Base-by-base conservation (phyloP, 2,329 filamentous ascomycete genomes). In the Pleurostoma richardsiae region DNA sequence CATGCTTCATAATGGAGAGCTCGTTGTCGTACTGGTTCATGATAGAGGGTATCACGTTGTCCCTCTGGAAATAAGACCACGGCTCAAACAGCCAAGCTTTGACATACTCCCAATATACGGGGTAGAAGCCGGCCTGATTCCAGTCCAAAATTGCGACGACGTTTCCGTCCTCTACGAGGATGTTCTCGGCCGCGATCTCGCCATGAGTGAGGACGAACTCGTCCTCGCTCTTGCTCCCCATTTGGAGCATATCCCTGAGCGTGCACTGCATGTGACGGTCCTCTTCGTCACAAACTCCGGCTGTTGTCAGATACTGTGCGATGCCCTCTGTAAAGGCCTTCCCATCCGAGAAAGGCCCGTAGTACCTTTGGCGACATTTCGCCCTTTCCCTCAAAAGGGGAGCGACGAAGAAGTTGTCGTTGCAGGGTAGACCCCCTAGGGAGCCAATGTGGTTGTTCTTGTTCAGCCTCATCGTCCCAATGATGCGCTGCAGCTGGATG, bases 51-150 rank as follows among this genome's bases (percentile, higher is more conserved):
- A 36, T 36, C 8, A 36, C n/a, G 33, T 36, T 8, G 33, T 36
- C 33, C 33, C 8, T n/a, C n/a, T 36, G 33, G 33, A 8, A 36
- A 36, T n/a, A 36, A n/a, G 8, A 8, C n/a, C n/a, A 8, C 8
- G 8, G n/a, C n/a, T 36, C 8, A 8, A 8, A 36, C 8, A 36
- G n/a, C 8, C n/a, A n/a, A 8, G 33, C 33, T n/a, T 36, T 36
- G 33, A 36, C 33, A 36, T 65, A 65, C 40, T 66, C 64, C 63
- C 63, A 75, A 43, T 66, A 68, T n/a, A 61, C 57, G 2, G 70
- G 71, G 53, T 70, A 74, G 70, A 68, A 76, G 2, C 71, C 71
- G 27, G 67, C 60, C 30, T 64, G 60, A 52, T 76, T 72, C 72
- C 72, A 76, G 52, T 75, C 73, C 28, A 76, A 47, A 28, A 76